Conservation (phyloP, 495 filamentous ascomycete genomes). For the Schizothecium vesticola region DNA sequence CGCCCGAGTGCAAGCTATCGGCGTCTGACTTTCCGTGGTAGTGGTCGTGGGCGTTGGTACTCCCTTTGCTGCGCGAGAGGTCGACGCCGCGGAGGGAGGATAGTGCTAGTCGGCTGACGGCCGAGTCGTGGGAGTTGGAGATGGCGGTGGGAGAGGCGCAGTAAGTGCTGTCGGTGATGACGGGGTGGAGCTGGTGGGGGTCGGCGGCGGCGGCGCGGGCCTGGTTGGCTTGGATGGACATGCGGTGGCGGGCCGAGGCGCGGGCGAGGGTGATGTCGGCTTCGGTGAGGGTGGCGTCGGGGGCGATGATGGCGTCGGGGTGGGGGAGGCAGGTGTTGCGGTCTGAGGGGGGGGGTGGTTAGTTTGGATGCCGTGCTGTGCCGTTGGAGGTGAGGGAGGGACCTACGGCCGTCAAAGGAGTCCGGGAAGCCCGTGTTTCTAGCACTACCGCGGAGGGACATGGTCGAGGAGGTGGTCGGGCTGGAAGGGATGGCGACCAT, state of each 20-base stretch:
- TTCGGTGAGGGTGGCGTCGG: slow-evolving; percentile 29
- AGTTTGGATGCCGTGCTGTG: neutral
- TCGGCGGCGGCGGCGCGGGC: slow-evolving; percentile 5
- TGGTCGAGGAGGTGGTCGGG: slow-evolving; percentile 8
- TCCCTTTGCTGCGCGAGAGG: neutral
- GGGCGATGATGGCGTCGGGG: slow-evolving; percentile 30
- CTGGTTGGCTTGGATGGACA: slow-evolving; percentile 19
- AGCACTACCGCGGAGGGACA: slow-evolving; percentile 10
- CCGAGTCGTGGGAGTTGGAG: slow-evolving; percentile 1
- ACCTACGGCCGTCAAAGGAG: slow-evolving; percentile 28
- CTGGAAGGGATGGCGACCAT: slow-evolving; percentile 18
- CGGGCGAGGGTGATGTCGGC: slow-evolving; percentile 25
- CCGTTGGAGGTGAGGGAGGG: neutral
- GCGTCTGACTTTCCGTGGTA: neutral
- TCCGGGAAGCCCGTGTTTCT: slow-evolving; percentile 35
- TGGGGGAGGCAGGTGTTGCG: slow-evolving; percentile 34
- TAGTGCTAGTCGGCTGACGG: slow-evolving; percentile 15
- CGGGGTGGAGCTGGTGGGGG: neutral
- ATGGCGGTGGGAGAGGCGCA: neutral
- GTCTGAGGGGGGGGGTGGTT: slow-evolving; percentile 8
- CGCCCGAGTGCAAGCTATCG: neutral
- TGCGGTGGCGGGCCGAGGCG: slow-evolving; percentile 22
- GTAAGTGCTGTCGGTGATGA: neutral
- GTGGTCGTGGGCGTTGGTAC: slow-evolving; percentile 14
- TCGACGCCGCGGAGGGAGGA: slow-evolving; percentile 15